Conservation (phyloP, 345 rosid species). For the Gossypium anomalum region DNA sequence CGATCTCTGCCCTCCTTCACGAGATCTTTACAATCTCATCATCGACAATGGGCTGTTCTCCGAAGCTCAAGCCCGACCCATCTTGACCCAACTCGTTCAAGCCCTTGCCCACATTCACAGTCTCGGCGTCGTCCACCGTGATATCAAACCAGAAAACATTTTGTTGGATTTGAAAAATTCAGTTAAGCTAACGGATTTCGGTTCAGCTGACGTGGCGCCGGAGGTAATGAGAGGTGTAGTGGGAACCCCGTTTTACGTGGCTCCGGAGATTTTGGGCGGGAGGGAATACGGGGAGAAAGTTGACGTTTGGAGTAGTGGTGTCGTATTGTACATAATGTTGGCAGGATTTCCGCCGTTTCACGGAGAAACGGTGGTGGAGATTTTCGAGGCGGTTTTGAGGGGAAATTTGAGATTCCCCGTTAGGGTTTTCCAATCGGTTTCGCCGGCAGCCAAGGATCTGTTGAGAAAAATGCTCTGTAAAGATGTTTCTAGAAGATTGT, state of each 20-base stretch:
- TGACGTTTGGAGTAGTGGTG: slow-evolving; percentile 68
- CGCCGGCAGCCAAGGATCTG: slow-evolving; percentile 48
- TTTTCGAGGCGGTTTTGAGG: slow-evolving; percentile 49
- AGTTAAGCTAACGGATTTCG: slow-evolving; percentile 39
- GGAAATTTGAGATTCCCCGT: slow-evolving; percentile 54
- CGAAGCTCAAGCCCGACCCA: slow-evolving; percentile 28
- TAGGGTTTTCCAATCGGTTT: slow-evolving; percentile 34
- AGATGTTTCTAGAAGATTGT: slow-evolving; percentile 52
- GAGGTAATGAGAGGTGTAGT: slow-evolving; percentile 37
- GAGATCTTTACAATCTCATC: slow-evolving; percentile 39
- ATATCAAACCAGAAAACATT: slow-evolving; percentile 58
- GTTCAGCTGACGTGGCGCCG: slow-evolving; percentile 34
- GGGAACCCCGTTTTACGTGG: slow-evolving; percentile 69
- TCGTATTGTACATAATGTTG: slow-evolving; percentile 51
- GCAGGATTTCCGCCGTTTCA: slow-evolving; percentile 57
- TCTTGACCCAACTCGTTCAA: slow-evolving; percentile 34
- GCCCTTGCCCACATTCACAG: slow-evolving; percentile 54
- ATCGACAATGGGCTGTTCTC: slow-evolving; percentile 23
- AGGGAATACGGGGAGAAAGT: slow-evolving; percentile 52
- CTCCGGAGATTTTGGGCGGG: slow-evolving; percentile 57
- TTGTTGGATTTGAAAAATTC: slow-evolving; percentile 31
- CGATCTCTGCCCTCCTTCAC: slow-evolving; percentile 35
- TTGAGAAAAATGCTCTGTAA: slow-evolving; percentile 50
- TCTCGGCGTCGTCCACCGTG: slow-evolving; percentile 53
- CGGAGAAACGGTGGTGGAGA: slow-evolving; percentile 48